Percentiles rank a stretch among this genome's conserved stretches.
These are phyloP conservation scores for Neotropicomus parvogracilis DNA, from an alignment of 1,284 basidiomycete genomes.

Conservation along the genomic window DNA sequence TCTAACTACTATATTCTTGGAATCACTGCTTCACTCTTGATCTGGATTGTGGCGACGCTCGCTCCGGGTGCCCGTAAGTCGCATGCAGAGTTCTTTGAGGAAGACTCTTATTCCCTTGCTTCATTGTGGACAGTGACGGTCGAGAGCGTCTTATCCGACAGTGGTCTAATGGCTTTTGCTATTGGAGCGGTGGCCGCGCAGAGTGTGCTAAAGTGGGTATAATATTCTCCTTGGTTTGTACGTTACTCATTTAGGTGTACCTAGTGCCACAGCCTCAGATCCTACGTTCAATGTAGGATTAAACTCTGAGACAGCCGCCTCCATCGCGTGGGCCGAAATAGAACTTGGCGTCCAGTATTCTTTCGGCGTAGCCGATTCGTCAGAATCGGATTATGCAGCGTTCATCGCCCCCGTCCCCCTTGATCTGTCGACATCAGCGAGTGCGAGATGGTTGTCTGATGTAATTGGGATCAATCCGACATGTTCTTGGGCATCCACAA, in stretches of 20 bases:
- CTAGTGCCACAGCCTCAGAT: conserved; percentile 6
- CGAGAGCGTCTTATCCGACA: conserved; percentile 23
- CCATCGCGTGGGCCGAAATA: conserved; percentile 24
- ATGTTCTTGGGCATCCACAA: conserved; percentile 29
- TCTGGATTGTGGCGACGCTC: conserved; percentile 18
- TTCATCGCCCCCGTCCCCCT: conserved; percentile 22
- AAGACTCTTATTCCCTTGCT: neutral
- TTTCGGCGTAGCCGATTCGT: conserved; percentile 12
- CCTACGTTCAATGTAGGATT: conserved; percentile 6
- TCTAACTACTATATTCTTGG: conserved; percentile 28
- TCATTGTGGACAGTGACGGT: conserved; percentile 18
- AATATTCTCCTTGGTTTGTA: neutral
- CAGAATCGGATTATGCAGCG: conserved; percentile 15
- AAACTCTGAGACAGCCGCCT: conserved; percentile 18
- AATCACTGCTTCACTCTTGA: conserved; percentile 18
- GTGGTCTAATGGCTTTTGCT: conserved; percentile 21
- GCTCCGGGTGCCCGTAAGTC: conserved; percentile 29
- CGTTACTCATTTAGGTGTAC: neutral
- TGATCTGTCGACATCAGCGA: conserved; percentile 16
- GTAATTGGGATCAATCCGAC: conserved; percentile 26
- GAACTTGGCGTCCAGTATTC: conserved; percentile 26
- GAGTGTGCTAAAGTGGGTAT: conserved; percentile 26
- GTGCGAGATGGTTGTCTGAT: conserved; percentile 30
- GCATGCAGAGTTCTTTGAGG: neutral
- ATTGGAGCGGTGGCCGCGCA: conserved; percentile 23